Conservation (phyloP, 73 alveolate genomes). For the Strombidium stylifer region DNA sequence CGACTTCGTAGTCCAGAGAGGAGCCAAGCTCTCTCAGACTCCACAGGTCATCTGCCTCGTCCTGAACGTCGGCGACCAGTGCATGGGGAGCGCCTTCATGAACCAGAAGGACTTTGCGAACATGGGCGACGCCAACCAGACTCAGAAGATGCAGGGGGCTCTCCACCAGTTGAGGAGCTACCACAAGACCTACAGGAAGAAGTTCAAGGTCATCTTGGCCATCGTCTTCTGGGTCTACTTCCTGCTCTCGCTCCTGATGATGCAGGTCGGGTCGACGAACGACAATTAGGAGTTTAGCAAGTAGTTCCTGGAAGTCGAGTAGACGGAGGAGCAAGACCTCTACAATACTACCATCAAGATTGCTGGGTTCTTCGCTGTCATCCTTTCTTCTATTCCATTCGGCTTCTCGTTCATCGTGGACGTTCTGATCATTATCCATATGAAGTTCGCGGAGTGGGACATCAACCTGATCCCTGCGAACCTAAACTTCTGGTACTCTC, state of each 20-base stretch:
- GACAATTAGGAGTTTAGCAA: neutral
- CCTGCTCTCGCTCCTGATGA: neutral
- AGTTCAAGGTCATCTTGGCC: neutral
- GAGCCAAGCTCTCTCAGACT: constrained; percentile 33
- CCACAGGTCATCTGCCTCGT: constrained; percentile 39
- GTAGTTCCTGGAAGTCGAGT: neutral
- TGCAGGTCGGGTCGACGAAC: neutral
- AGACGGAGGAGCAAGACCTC: neutral
- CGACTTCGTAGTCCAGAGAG: constrained; percentile 46
- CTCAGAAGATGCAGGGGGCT: neutral
- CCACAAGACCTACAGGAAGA: constrained; percentile 3
- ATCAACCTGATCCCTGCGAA: constrained; percentile 3
- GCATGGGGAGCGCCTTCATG: constrained; percentile 39
- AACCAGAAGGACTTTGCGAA: neutral
- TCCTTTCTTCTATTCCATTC: constrained; percentile 15
- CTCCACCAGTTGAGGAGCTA: neutral
- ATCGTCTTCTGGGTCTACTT: neutral
- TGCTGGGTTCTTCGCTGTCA: neutral
- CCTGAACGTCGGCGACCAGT: constrained; percentile 41
- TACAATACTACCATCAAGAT: neutral
- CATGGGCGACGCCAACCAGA: neutral
- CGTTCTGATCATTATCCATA: neutral
- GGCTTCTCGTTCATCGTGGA: constrained; percentile 14
- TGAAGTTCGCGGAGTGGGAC: constrained; percentile 18
- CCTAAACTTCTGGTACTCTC: neutral